Evolutionary conservation across 768 basidiomycete species (phyloP).

Genomic region (Boletus sp.): DNA sequence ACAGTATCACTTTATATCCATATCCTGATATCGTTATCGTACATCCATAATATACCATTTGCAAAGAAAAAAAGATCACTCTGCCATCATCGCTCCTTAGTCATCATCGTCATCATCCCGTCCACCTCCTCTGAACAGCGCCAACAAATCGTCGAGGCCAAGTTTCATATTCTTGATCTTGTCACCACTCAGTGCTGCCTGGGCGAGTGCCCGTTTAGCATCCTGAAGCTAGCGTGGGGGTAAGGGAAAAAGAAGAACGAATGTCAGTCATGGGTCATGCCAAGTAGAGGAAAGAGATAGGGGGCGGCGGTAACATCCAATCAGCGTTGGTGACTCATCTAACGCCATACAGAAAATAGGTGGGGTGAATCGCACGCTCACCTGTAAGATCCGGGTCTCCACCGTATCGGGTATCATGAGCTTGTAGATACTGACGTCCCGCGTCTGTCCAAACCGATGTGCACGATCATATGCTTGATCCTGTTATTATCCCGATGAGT

Average conservation of each 20-base stretch:
- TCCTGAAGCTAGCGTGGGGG: slow-evolving; percentile 65
- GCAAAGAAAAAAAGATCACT: neutral
- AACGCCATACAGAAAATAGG: neutral
- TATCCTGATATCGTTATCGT: neutral
- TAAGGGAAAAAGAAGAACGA: neutral
- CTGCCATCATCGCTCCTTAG: neutral
- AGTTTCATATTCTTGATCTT: slow-evolving; percentile 84
- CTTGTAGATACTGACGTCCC: slow-evolving; percentile 86
- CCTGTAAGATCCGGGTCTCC: slow-evolving; percentile 80
- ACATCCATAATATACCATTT: neutral
- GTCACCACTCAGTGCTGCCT: slow-evolving; percentile 84
- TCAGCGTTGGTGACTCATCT: neutral
- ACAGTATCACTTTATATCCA: neutral
- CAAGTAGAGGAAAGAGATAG: neutral
- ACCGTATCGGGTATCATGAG: slow-evolving; percentile 85
- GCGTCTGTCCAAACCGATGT: slow-evolving; percentile 86
- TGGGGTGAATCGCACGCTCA: slow-evolving; percentile 29
- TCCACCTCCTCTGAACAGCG: slow-evolving; percentile 63
- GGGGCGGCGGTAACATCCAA: neutral
- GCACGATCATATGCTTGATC: slow-evolving; percentile 94
- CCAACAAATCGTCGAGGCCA: slow-evolving; percentile 82
- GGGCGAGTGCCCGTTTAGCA: slow-evolving; percentile 82
- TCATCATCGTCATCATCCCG: slow-evolving; percentile 56
- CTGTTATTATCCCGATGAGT: slow-evolving; percentile 32
- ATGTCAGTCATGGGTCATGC: slow-evolving; percentile 1